A percentile compares a stretch with the other conserved stretches of the same genome.
These are phyloP conservation scores for Penicillium diatomitis DNA, from an alignment of 495 filamentous ascomycete species.

Conservation along the genomic window DNA sequence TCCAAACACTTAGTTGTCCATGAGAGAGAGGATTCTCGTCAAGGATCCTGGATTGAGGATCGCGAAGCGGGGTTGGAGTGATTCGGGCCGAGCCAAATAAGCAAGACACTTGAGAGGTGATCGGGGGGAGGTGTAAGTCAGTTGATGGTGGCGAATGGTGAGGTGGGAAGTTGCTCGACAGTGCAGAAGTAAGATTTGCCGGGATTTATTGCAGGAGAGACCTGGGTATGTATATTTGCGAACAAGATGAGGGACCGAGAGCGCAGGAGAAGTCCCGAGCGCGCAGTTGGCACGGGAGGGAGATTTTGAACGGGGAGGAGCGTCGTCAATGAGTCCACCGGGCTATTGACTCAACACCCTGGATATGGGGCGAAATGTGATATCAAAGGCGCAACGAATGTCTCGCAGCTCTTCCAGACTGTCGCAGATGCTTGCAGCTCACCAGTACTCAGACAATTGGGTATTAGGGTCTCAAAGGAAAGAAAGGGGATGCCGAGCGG, in stretches of 20 bases:
- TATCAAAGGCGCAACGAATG: constrained; percentile 1
- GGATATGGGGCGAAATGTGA: not conserved
- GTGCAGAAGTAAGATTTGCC: not conserved
- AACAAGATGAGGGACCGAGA: constrained; percentile 9
- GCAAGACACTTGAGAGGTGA: not conserved
- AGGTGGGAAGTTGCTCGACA: not conserved
- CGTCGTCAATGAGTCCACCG: too few species aligned
- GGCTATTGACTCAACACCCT: too few species aligned
- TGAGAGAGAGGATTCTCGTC: constrained; percentile 4
- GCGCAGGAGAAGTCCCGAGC: constrained; percentile 4
- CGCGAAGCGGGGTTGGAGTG: constrained; percentile 14
- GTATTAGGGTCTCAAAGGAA: not conserved
- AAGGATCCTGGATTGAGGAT: constrained; percentile 11
- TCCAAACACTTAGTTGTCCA: constrained; percentile 9
- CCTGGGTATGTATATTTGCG: constrained; percentile 14
- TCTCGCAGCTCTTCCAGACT: constrained; percentile 1
- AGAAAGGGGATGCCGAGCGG: constrained; percentile 21
- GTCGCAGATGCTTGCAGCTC: not conserved
- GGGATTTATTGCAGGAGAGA: not conserved
- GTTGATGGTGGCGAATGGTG: not conserved
- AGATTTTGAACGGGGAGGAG: not conserved
- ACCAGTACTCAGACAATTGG: too few species aligned
- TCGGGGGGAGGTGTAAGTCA: not conserved
- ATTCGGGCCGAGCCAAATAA: constrained; percentile 5
- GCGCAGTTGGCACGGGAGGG: constrained; percentile 1